A percentile compares a stretch with the other conserved stretches of the same genome.
phyloP scores from a whole-genome alignment of 2,329 filamentous ascomycete genomes.

The Aspergillus thermomutatus region DNA sequence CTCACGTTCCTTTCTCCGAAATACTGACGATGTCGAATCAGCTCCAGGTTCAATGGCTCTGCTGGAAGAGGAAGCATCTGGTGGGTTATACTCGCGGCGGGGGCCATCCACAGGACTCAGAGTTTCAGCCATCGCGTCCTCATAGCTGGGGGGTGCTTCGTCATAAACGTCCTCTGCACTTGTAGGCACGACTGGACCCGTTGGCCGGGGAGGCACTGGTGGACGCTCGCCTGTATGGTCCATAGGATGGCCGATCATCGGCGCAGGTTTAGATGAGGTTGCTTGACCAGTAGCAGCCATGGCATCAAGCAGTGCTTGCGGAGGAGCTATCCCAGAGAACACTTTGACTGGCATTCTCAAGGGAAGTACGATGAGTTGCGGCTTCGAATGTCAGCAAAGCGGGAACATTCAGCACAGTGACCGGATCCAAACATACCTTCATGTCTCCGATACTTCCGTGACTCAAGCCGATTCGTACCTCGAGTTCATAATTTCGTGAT shows the following conservation, averaged over 20 bases:
- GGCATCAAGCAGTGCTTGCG: constrained; percentile 69
- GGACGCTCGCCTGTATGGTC: constrained; percentile 23
- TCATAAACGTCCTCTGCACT: constrained; percentile 42
- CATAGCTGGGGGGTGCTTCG: constrained; percentile 90
- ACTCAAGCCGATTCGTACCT: constrained; percentile 73
- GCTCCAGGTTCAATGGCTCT: constrained; percentile 31
- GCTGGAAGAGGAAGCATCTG: constrained; percentile 31
- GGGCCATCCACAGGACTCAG: constrained; percentile 70
- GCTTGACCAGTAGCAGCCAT: constrained; percentile 41
- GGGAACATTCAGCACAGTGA: neutral
- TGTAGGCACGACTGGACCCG: constrained; percentile 20
- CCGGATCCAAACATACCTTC: constrained; percentile 40
- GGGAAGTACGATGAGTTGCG: constrained; percentile 75
- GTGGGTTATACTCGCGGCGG: constrained; percentile 52
- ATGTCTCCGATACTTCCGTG: constrained; percentile 61
- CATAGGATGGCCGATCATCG: constrained; percentile 22
- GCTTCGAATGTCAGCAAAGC: constrained; percentile 35
- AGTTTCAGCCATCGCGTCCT: constrained; percentile 82
- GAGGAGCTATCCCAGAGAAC: constrained; percentile 83
- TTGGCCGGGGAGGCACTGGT: constrained; percentile 41
- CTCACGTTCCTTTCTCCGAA: constrained; percentile 26
- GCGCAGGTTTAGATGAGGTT: constrained; percentile 17
- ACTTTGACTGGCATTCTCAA: constrained; percentile 76
- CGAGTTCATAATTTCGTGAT: constrained; percentile 74
- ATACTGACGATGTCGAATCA: constrained; percentile 37